Conservation (phyloP, 116 monocot genomes). For the Trichopus zeylanicus region DNA sequence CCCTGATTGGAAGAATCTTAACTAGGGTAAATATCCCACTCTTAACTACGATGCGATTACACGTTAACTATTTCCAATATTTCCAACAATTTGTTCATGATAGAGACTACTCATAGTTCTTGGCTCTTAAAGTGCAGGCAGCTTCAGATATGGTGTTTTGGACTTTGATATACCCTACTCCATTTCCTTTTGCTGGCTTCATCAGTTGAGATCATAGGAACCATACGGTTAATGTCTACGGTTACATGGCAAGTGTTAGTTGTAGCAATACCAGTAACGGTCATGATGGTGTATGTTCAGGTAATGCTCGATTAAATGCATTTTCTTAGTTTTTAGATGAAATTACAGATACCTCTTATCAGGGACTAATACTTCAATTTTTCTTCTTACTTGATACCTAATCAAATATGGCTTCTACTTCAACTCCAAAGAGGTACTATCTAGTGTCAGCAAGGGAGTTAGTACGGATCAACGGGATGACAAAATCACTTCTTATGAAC, state of each 20-base stretch:
- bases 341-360: no score
- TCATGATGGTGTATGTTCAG: constrained; percentile 41
- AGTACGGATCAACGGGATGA: constrained; percentile 83
- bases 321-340: constrained; percentile 39
- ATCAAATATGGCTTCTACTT: constrained; percentile 2
- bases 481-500: constrained; percentile 82
- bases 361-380: no score
- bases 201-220: constrained; percentile 18
- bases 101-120: background rate
- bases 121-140: constrained; percentile 34
- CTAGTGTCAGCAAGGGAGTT: constrained; percentile 71
- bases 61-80: no score
- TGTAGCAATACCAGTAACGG: constrained; percentile 49
- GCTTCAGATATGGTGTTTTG: constrained; percentile 72
- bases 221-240: constrained; percentile 38
- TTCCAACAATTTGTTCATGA: background rate
- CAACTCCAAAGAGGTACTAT: constrained; percentile 50
- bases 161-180: constrained; percentile 72
- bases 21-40: constrained; percentile 57
- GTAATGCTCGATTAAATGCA: constrained; percentile 13
- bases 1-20: constrained; percentile 83
- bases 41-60: no score
- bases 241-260: constrained; percentile 78
- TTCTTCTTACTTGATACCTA: constrained; percentile 21
- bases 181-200: constrained; percentile 35